Percentiles rank a stretch among this genome's conserved stretches.
phyloP scores from a whole-genome alignment of 2,329 filamentous ascomycete genomes.

The Ustilaginoidea virens region DNA sequence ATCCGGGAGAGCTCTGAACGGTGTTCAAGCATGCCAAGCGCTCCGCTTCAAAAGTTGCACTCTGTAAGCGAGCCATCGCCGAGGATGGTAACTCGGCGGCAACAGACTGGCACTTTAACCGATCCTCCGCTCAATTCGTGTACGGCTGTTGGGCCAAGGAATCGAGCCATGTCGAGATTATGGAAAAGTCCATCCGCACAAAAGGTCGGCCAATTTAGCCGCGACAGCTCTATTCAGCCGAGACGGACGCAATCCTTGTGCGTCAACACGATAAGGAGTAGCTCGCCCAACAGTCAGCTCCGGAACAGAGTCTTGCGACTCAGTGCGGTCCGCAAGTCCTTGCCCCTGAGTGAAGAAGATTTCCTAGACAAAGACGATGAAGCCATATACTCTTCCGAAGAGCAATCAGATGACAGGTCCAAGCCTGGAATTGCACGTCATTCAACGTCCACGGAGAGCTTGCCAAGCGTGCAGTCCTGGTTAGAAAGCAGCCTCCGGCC shows the following conservation, averaged over 20 bases:
- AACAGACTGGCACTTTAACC: constrained; percentile 7
- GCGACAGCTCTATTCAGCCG: background rate
- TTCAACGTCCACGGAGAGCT: constrained; percentile 18
- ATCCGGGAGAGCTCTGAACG: too few relatives aligned
- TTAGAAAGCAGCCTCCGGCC: constrained; percentile 17
- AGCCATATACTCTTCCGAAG: constrained; percentile 4
- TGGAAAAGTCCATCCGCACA: background rate
- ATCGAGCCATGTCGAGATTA: background rate
- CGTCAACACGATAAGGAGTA: background rate
- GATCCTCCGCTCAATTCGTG: constrained; percentile 9
- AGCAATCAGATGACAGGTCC: constrained; percentile 6
- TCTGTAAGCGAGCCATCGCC: constrained; percentile 9
- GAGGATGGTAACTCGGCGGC: constrained; percentile 3
- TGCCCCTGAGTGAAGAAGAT: constrained; percentile 4
- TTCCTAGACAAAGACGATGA: constrained; percentile 4
- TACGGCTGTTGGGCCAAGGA: too few relatives aligned
- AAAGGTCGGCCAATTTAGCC: background rate
- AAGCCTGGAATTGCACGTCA: constrained; percentile 15
- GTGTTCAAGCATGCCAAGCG: background rate
- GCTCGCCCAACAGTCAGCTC: background rate
- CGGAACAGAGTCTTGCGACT: background rate
- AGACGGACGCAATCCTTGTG: background rate
- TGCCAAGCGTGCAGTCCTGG: constrained; percentile 21
- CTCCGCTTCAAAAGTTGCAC: constrained; percentile 10
- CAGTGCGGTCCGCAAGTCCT: constrained; percentile 1